phyloP scores from a whole-genome alignment of 1,284 basidiomycete genomes.

The Heterobasidion parviporum region DNA sequence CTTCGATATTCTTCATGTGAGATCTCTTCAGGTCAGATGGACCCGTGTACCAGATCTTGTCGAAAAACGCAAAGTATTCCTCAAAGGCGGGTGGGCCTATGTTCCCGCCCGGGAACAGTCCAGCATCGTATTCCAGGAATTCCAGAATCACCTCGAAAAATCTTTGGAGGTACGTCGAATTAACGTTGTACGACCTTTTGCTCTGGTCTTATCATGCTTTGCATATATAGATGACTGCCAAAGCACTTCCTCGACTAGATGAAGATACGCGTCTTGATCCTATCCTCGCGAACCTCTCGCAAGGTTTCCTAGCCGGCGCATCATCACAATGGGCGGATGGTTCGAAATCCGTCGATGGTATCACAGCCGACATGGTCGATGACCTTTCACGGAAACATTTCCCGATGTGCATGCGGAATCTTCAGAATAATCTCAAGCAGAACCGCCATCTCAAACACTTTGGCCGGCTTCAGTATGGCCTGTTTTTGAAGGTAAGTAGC shows the following conservation, averaged over 20 bases:
- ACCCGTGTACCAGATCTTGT: constrained; percentile 91
- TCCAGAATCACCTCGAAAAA: constrained; percentile 66
- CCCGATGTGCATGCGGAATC: constrained; percentile 92
- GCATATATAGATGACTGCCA: constrained; percentile 66
- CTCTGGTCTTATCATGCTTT: not conserved
- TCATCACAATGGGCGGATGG: constrained; percentile 71
- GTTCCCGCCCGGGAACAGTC: constrained; percentile 80
- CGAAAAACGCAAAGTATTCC: constrained; percentile 74
- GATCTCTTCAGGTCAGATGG: constrained; percentile 56
- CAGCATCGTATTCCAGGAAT: constrained; percentile 87
- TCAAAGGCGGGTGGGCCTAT: constrained; percentile 84
- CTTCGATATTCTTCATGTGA: not conserved
- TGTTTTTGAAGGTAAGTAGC: constrained; percentile 82
- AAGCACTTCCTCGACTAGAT: constrained; percentile 87
- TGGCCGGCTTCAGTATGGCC: constrained; percentile 84
- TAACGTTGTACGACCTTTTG: not conserved
- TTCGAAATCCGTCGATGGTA: constrained; percentile 47
- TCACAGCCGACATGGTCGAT: constrained; percentile 94
- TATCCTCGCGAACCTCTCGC: constrained; percentile 87
- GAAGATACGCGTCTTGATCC: constrained; percentile 92
- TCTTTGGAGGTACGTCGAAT: constrained; percentile 65
- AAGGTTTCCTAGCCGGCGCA: constrained; percentile 90
- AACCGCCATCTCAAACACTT: constrained; percentile 92
- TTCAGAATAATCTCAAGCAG: constrained; percentile 74
- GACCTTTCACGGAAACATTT: constrained; percentile 84